Evolutionary conservation across 2,329 filamentous ascomycete genomes (phyloP).

Genomic region (Raffaelea ambrosiae): DNA sequence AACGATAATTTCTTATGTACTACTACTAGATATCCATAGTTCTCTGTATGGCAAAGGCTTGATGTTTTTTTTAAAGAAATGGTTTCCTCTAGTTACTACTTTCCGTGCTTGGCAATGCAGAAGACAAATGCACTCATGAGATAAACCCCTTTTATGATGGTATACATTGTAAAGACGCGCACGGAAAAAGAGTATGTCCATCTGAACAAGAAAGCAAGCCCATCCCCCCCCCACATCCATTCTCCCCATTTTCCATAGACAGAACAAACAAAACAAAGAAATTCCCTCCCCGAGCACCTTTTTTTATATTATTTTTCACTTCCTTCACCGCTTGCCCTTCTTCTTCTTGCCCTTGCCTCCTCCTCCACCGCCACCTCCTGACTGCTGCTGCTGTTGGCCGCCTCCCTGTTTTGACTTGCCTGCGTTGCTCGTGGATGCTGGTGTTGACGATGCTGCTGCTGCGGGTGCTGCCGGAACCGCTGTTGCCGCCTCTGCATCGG

Average conservation of each 20-base stretch:
- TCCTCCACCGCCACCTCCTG: constrained; percentile 26
- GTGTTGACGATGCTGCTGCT: constrained; percentile 15
- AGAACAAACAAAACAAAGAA: too few species aligned
- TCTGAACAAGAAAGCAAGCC: too few species aligned
- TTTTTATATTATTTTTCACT: too few species aligned
- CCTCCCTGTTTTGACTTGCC: too few species aligned
- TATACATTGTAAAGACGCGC: too few species aligned
- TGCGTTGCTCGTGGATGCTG: constrained; percentile 15
- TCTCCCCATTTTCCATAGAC: too few species aligned
- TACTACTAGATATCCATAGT: constrained; percentile 7
- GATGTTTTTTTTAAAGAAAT: neutral
- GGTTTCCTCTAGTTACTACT: neutral
- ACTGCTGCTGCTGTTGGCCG: constrained; percentile 10
- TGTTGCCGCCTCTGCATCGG: constrained; percentile 23
- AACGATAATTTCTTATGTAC: constrained; percentile 10
- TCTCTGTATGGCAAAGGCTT: neutral
- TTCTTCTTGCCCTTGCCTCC: constrained; percentile 58
- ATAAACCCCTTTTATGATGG: too few species aligned
- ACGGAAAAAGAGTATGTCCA: too few species aligned
- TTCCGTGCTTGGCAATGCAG: too few species aligned
- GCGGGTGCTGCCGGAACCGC: constrained; percentile 9
- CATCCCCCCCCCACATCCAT: too few species aligned
- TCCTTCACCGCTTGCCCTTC: constrained; percentile 55
- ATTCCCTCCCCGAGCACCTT: too few species aligned
- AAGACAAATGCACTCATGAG: too few species aligned